phyloP scores from a whole-genome alignment of 192 early-diverging fungal species.

The Umbelopsis vinacea region DNA sequence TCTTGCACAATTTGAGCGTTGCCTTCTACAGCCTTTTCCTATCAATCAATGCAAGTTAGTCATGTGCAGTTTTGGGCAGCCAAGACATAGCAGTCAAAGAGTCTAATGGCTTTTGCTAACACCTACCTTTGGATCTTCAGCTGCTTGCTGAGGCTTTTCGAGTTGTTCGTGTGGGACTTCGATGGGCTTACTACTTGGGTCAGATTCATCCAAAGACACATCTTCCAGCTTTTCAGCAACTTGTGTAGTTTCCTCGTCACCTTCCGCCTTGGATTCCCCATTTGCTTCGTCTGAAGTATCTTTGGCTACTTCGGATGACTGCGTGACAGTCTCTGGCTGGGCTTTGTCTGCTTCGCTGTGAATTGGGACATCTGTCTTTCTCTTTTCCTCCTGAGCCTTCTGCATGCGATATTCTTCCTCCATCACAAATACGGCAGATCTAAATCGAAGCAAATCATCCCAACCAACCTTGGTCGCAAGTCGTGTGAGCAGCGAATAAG shows the following conservation, averaged over 20 bases:
- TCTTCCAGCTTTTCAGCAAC: conserved; percentile 44
- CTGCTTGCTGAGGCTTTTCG: conserved; percentile 47
- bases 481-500: conserved; percentile 82
- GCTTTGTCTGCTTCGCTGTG: conserved; percentile 40
- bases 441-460: conserved; percentile 89
- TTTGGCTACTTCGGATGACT: conserved; percentile 19
- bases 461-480: conserved; percentile 89
- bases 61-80: neutral
- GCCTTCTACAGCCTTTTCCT: neutral
- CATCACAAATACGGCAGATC: conserved; percentile 97
- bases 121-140: conserved; percentile 56
- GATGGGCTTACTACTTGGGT: conserved; percentile 13
- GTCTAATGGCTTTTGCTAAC: neutral
- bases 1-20: conserved; percentile 33
- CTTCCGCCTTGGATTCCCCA: conserved; percentile 22
- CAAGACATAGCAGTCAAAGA: too few species aligned
- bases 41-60: neutral
- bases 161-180: conserved; percentile 38
- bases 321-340: conserved; percentile 31
- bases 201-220: conserved; percentile 42
- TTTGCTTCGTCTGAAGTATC: conserved; percentile 1
- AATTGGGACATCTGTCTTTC: conserved; percentile 41
- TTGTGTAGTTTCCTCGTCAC: conserved; percentile 37
- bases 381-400: conserved; percentile 75
- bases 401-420: conserved; percentile 93